Conservation (phyloP, 805 yeast species). For the Cephaloascus fragrans region DNA sequence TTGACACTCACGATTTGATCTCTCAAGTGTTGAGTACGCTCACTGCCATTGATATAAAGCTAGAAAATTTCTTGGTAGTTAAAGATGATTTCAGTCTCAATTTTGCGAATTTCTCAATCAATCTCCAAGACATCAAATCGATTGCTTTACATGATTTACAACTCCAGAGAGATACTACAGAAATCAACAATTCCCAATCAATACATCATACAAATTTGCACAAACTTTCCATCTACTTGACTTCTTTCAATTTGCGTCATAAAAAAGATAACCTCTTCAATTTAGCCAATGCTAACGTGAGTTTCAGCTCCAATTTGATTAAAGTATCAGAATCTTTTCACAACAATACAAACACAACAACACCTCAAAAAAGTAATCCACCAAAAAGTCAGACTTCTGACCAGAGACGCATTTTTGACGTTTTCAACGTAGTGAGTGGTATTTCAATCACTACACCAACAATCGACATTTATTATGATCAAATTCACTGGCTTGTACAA, state of each 20-base stretch:
- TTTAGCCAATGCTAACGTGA: background rate
- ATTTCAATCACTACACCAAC: conserved; percentile 19
- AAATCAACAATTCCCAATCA: background rate
- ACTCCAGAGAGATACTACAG: background rate
- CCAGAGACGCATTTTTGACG: background rate
- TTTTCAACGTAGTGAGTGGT: background rate
- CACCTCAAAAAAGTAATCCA: background rate
- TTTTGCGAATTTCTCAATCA: background rate
- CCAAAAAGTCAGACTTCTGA: background rate
- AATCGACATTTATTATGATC: conserved; percentile 27
- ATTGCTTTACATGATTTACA: background rate
- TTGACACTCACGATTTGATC: background rate
- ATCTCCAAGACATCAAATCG: background rate
- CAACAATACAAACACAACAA: too few species aligned
- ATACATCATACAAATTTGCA: background rate
- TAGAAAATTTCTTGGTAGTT: background rate
- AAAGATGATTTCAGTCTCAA: background rate
- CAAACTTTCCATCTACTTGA: background rate
- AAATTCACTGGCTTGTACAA: conserved; percentile 12
- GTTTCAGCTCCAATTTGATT: background rate
- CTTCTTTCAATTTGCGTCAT: background rate
- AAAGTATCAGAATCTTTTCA: background rate
- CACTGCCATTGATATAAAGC: background rate
- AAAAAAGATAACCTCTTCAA: background rate
- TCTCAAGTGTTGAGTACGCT: background rate